Evolutionary conservation across 106 monocot species (phyloP), one percentile per base, ranked within the genome.

Genomic region (Dioscorea zingiberensis): DNA sequence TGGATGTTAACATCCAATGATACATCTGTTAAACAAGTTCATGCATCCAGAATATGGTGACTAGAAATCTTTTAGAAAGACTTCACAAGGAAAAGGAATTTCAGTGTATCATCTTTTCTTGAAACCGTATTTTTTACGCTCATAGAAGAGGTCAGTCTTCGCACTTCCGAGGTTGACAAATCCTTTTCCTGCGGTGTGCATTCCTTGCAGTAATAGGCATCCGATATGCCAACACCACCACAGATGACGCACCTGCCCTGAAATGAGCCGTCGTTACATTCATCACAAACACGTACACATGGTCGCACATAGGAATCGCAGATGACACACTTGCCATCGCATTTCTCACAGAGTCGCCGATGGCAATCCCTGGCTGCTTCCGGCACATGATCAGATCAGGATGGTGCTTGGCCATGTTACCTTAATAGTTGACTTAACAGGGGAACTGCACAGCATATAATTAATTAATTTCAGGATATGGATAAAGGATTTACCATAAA

Each of bases 161-260:
- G 91, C 91, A 29, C 91, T 91, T 0, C 91, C 86, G n/a, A 91
- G 67, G 44, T 91, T 91, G 71, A 91, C 91, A 47, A 87, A 23
- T 91, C 91, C 58, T 91, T 91, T 76, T 91, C 86, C 71, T 84
- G 91, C 73, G 84, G 84, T 0, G 91, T 91, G 78, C 91, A 87
- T 48, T 87, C 87, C 21, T 86, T 87, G 68, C 91, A 84, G 59
- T 87, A 87, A 68, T 86, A 86, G 7, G 91, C 87, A 71, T 86
- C 87, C 0, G 91, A 91, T 22, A 91, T 91, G 24, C 91, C 91
- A 8, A 87, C 91, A 1, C 91, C 91, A 6, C 91, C 91, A 44
- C 91, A 91, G 21, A 91, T 90, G 26, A 90, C 85, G 58, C 90
- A 85, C 15, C 90, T 63, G 0, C 90, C 90, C 60, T 91, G 86